Base-by-base conservation (phyloP, 2,329 filamentous ascomycete genomes). In the Colletotrichum cuscutae region DNA sequence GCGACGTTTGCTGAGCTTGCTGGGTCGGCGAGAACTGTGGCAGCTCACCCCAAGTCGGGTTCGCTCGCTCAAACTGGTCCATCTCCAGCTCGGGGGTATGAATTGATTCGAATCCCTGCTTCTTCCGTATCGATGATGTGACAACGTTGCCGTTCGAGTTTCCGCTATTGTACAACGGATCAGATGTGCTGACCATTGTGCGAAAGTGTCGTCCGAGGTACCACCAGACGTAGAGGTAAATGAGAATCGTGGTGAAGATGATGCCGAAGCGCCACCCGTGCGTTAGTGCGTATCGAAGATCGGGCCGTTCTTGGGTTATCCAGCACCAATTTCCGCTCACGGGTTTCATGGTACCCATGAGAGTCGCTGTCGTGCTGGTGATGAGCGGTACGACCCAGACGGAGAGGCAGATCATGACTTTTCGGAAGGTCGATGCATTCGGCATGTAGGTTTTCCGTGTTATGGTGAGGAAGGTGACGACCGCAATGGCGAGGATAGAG, bases 271-370 rank as follows among this genome's bases (percentile, higher is more conserved):
- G 82, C 85, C 84, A 86, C 53, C 81, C 84, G 68, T 87, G 85
- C 0, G 83, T 84, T 61, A 87, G 78, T 2, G 77, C 81, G 70
- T 86, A 87, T 30, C 85, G 82, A n/a, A 86, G 78, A 13, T 81
- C 81, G 30, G 79, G 75, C n/a, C 81, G 77, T 2, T 78, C 74
- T 13, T 78, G 74, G 13, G 80, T 77, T 71, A 87, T 86, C 85
- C 85, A 87, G 76, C 85, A 86, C 85, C 85, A 87, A 70, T 86
- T 86, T 0, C 85, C 85, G 4, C 83, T 84, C 2, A 85, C 82
- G 15, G 71, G 71, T 11, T 73, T 9, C 28, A 73, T 73, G 80
- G 82, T 73, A 28, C 78, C 72, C 74, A 80, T 75, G n/a, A 59
- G 78, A 28, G 80, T 77, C 37, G 77, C 79, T 19, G 77, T 77